phyloP scores from a whole-genome alignment of 768 basidiomycete species.

The Amyloporia xantha region DNA sequence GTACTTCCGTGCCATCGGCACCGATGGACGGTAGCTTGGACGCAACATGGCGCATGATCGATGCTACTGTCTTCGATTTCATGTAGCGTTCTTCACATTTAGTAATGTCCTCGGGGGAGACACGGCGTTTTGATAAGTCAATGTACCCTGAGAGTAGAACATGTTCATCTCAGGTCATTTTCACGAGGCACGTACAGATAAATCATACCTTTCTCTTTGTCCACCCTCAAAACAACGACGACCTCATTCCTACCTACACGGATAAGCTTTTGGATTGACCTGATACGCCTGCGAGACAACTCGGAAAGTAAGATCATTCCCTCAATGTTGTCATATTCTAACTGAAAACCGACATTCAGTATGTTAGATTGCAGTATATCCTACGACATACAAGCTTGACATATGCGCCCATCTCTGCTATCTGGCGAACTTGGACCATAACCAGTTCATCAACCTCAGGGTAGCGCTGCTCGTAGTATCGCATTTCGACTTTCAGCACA shows the following conservation, averaged over 20 bases:
- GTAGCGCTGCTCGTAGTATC: conserved; percentile 90
- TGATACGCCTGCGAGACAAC: conserved; percentile 90
- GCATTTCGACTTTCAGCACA: conserved; percentile 40
- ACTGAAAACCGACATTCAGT: conserved; percentile 39
- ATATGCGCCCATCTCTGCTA: conserved; percentile 99
- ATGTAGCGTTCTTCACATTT: conserved; percentile 98
- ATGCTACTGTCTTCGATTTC: conserved; percentile 95
- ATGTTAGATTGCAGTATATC: neutral
- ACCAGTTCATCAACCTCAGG: conserved; percentile 97
- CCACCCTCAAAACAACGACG: conserved; percentile 94
- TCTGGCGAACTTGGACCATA: conserved; percentile 99
- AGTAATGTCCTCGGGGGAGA: conserved; percentile 96
- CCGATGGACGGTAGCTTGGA: conserved; percentile 60
- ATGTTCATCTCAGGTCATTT: neutral
- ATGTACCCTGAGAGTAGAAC: conserved; percentile 75
- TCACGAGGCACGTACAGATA: neutral
- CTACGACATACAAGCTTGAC: conserved; percentile 80
- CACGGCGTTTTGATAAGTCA: conserved; percentile 96
- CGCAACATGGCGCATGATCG: conserved; percentile 87
- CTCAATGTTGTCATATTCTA: conserved; percentile 98
- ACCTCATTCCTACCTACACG: conserved; percentile 97
- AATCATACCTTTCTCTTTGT: conserved; percentile 91
- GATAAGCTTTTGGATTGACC: conserved; percentile 97
- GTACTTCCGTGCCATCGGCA: conserved; percentile 26
- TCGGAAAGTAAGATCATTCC: conserved; percentile 99